Base-by-base conservation (phyloP, 1,284 basidiomycete species). In the Rhodofomes roseus region DNA sequence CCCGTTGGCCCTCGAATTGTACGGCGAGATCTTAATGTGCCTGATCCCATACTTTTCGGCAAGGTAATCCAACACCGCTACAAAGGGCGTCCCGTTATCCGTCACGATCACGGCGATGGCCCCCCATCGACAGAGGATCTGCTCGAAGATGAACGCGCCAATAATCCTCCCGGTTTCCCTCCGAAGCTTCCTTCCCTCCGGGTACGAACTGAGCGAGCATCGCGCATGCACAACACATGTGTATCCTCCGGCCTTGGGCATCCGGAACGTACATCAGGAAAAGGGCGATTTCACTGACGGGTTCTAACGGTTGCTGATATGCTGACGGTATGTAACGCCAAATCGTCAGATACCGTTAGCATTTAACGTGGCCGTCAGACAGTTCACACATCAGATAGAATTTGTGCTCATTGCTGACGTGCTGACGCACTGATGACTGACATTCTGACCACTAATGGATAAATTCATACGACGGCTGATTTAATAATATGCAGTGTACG, bases 1-100 rank as follows among this genome's bases (percentile, higher is more conserved):
- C 0, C 79, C 73, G 52, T 81, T 81, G 0, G 72, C 74, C 1
- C 68, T 68, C 0, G 76, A 80, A 56, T 82, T 82, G 58, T 82
- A 82, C 0, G 68, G 69, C 0, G 73, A 76, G 9, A 82, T 79
- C 0, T 66, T 40, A 36, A 82, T 79, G 34, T 79, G 73, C 0
- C 60, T 48, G 8, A 81, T 73, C 0, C 67, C 46, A 54, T 78
- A 81, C 1, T 66, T 62, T 6, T 71, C 57, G 0, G 62, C 62
- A 0, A 81, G 67, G 8, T 68, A 61, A 0, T 68, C 63, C 0
- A 74, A n/a, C 0, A 75, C 79, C 31, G 64, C 66, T 0, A 78
- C 46, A n/a, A 78, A 73, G 0, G 72, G 58, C 0, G 59, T 31
- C 0, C 67, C 66, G 37, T 71, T 71, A 53, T 72, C 68, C 1